phyloP scores from a whole-genome alignment of 225 moss, liverwort and hornwort genomes.

The Pseudoscleropodium purum region DNA sequence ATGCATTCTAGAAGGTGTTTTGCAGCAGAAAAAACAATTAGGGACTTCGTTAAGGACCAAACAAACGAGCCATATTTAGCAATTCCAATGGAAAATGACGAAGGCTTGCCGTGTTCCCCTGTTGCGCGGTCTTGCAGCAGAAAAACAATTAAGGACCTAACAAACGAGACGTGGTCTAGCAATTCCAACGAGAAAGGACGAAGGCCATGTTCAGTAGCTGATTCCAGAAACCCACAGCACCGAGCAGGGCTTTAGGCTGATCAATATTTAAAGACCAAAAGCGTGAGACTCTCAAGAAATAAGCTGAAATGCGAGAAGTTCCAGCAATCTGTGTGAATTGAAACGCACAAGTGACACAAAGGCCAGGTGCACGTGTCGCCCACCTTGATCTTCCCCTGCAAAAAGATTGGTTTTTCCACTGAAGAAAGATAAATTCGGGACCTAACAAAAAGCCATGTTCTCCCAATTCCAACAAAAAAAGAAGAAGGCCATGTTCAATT shows the following conservation, averaged over 20 bases:
- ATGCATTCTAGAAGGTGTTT: background rate
- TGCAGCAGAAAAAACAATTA: background rate
- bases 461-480: background rate
- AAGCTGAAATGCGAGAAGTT: background rate
- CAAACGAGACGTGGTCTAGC: background rate
- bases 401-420: background rate
- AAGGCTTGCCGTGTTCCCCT: background rate
- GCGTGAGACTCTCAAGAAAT: background rate
- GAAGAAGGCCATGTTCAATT: background rate
- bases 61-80: background rate
- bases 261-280: background rate
- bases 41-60: background rate
- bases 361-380: background rate
- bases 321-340: background rate
- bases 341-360: background rate
- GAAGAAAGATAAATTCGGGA: background rate
- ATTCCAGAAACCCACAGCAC: background rate
- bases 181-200: background rate
- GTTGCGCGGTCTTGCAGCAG: background rate
- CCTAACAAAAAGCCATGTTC: no score
- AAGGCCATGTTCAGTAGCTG: background rate
- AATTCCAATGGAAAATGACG: background rate
- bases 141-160: no score
- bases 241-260: background rate
- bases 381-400: background rate